phyloP scores from a whole-genome alignment of 2,329 filamentous ascomycete species.

The Beauveria sp. region DNA sequence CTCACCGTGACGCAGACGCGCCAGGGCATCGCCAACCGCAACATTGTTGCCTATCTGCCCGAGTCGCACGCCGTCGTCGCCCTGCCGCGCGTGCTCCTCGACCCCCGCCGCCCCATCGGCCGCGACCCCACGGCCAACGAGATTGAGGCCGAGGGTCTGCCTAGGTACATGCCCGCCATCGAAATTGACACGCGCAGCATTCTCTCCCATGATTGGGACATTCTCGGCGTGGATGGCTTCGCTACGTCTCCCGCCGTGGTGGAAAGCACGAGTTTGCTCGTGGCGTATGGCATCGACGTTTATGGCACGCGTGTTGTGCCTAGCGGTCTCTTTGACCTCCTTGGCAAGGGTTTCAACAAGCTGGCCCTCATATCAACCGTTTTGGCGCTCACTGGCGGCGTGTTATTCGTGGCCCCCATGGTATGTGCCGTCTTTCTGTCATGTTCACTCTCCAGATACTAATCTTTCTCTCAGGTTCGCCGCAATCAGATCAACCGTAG shows the following conservation, averaged over 20 bases:
- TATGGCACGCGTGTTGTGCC: conserved; percentile 84
- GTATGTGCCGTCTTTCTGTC: conserved; percentile 46
- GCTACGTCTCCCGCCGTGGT: conserved; percentile 70
- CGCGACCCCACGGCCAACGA: conserved; percentile 76
- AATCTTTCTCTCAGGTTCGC: conserved; percentile 37
- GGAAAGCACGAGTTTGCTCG: conserved; percentile 85
- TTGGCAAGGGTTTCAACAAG: conserved; percentile 93
- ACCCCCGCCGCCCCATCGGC: conserved; percentile 78
- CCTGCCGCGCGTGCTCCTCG: conserved; percentile 70
- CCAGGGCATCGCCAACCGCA: conserved; percentile 81
- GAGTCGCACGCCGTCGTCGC: conserved; percentile 66
- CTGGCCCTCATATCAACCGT: conserved; percentile 78
- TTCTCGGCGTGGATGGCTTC: conserved; percentile 66
- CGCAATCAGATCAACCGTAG: conserved; percentile 61
- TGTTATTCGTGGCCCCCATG: conserved; percentile 73
- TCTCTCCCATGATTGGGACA: conserved; percentile 73
- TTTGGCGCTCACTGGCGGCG: conserved; percentile 67
- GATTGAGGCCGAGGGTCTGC: conserved; percentile 69
- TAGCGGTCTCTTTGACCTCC: conserved; percentile 81
- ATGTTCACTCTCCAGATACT: conserved; percentile 18
- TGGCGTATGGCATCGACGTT: conserved; percentile 81
- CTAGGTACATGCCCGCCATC: conserved; percentile 66
- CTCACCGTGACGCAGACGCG: conserved; percentile 82
- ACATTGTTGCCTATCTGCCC: conserved; percentile 72
- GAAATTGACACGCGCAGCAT: conserved; percentile 78